phyloP scores from a whole-genome alignment of 805 yeast species.

The Teunomyces gatunensis region DNA sequence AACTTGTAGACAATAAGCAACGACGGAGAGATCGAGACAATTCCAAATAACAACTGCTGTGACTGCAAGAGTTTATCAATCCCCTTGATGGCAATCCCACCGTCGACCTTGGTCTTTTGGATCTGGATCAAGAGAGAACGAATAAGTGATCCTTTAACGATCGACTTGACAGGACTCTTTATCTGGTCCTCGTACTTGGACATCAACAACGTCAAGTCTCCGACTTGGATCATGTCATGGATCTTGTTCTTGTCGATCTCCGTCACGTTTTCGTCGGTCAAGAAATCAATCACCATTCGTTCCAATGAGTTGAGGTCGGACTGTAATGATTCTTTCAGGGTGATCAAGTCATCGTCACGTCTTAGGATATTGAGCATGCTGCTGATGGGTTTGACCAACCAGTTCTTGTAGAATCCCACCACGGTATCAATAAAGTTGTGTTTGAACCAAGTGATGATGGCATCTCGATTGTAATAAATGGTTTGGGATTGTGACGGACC shows the following conservation, averaged over 20 bases:
- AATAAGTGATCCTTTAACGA: slow-evolving; percentile 67
- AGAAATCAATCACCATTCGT: slow-evolving; percentile 81
- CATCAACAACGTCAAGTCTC: slow-evolving; percentile 80
- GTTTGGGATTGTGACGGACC: slow-evolving; percentile 51
- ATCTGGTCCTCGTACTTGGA: slow-evolving; percentile 76
- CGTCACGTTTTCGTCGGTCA: slow-evolving; percentile 29
- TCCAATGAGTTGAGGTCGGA: slow-evolving; percentile 80
- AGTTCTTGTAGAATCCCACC: slow-evolving; percentile 68
- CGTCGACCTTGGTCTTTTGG: slow-evolving; percentile 96
- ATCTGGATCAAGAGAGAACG: slow-evolving; percentile 82
- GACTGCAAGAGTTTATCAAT: slow-evolving; percentile 85
- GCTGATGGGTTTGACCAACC: slow-evolving; percentile 76
- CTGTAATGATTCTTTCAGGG: slow-evolving; percentile 72
- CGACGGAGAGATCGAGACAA: slow-evolving; percentile 86
- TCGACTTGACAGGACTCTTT: slow-evolving; percentile 61
- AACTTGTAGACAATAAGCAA: slow-evolving; percentile 53
- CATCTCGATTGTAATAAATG: slow-evolving; percentile 50
- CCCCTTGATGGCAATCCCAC: slow-evolving; percentile 84
- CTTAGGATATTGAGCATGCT: slow-evolving; percentile 78
- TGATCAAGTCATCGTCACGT: slow-evolving; percentile 76
- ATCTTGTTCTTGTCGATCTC: slow-evolving; percentile 26
- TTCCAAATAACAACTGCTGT: slow-evolving; percentile 91
- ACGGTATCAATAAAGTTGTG: slow-evolving; percentile 62
- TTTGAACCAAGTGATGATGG: slow-evolving; percentile 54
- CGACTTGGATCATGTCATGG: slow-evolving; percentile 54